Conservation (phyloP, 805 yeast species). For the Wickerhamiella galacta region DNA sequence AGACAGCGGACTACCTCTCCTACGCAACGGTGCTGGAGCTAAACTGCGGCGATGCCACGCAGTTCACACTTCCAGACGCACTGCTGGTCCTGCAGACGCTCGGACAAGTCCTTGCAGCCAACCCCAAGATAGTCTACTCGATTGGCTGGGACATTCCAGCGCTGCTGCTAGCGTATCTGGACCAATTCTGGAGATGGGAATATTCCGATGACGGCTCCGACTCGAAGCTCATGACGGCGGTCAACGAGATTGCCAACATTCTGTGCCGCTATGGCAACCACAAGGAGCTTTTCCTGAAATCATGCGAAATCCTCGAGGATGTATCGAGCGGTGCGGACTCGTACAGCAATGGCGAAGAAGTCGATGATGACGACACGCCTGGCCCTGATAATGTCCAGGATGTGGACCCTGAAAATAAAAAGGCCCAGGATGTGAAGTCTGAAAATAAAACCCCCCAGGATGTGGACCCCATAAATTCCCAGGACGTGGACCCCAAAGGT, state of each 20-base stretch:
- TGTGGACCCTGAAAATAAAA: no score
- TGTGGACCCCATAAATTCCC: background rate
- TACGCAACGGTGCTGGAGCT: slow-evolving; percentile 60
- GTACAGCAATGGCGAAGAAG: no score
- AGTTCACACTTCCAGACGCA: slow-evolving; percentile 35
- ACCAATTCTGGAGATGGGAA: slow-evolving; percentile 6
- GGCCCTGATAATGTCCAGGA: no score
- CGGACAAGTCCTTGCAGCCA: slow-evolving; percentile 24
- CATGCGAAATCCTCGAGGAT: slow-evolving; percentile 41
- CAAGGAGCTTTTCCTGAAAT: slow-evolving; percentile 57
- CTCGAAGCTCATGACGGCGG: slow-evolving; percentile 15
- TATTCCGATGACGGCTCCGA: slow-evolving; percentile 3
- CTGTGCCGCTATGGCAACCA: slow-evolving; percentile 60
- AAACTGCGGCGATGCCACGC: slow-evolving; percentile 32
- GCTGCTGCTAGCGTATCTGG: slow-evolving; percentile 39
- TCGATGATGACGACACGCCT: no score
- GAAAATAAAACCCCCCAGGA: background rate
- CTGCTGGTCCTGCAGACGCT: slow-evolving; percentile 24
- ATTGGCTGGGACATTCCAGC: slow-evolving; percentile 90
- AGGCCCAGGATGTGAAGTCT: slow-evolving; percentile 10
- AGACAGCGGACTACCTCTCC: slow-evolving; percentile 45
- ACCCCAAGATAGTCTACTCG: slow-evolving; percentile 31
- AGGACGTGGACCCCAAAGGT: background rate
- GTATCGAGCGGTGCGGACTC: no score
- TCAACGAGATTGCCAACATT: slow-evolving; percentile 39